Evolutionary conservation across 768 basidiomycete genomes (phyloP), one percentile per base, ranked within the genome.

Genomic region (Calocybe indica): DNA sequence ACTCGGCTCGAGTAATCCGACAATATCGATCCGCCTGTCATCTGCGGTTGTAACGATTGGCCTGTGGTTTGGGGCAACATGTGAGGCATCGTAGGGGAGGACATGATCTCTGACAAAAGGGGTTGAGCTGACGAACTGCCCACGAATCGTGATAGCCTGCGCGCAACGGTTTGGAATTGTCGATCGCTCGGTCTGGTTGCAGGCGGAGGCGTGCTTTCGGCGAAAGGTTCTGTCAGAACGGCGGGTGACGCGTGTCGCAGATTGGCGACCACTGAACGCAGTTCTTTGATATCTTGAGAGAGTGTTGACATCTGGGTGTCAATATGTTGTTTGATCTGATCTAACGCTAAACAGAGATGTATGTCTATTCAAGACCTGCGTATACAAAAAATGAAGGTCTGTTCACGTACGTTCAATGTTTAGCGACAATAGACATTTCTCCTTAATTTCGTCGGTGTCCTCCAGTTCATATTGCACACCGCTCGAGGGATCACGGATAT

Each of bases 251-350:
- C 76, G 28, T 78, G 73, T 52, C 69, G 75, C 46, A 66, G 73
- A 51, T 63, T 71, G 22, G 73, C 62, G 34, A 98, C 81, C 2
- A 76, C 72, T 2, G 73, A 70, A 57, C 82, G 85, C 55, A 98
- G 77, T 37, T 98, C 94, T 55, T 92, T 92, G 66, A 97, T 79
- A 50, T 98, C 93, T 53, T 86, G 85, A 30, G 90, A 82, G 12
- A 99, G 71, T 0, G 71, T 71, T 0, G 88, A 83, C 52, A 99
- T 94, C 58, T 95, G 93, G 2, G 81, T 59, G 59, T 99, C 95
- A 55, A 99, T 94, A 62, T 99, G 95, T 59, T 97, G 92, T 62
- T 95, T 97, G 64, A 99, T 95, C 63, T 98, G 95, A 66, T 99
- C 94, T 46, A 98, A 83, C 15, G 92, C 95, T 99, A 57, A 13